Conservation (phyloP, 2,329 filamentous ascomycete genomes). For the Paraconiothyrium brasiliense region DNA sequence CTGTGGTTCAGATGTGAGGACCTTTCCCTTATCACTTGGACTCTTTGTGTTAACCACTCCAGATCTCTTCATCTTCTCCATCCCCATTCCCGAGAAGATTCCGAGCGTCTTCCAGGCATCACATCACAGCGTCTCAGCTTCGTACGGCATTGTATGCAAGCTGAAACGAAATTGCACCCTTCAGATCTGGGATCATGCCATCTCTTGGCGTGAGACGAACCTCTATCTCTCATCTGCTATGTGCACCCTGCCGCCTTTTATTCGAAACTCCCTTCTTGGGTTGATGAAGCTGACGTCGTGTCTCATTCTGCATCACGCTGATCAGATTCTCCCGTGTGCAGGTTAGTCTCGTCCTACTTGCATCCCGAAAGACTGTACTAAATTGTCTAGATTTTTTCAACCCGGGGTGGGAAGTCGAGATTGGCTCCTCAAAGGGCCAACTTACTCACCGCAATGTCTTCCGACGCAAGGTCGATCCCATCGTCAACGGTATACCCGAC, state of each 20-base stretch:
- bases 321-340: conserved; percentile 57
- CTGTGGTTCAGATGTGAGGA: conserved; percentile 56
- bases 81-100: conserved; percentile 64
- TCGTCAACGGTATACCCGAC: conserved; percentile 72
- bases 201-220: conserved; percentile 67
- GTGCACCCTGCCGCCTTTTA: conserved; percentile 53
- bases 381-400: conserved; percentile 68
- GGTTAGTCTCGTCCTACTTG: conserved; percentile 25
- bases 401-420: conserved; percentile 70
- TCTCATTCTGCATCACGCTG: conserved; percentile 63
- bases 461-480: conserved; percentile 69
- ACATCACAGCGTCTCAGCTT: conserved; percentile 68
- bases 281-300: conserved; percentile 53
- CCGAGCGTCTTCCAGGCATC: conserved; percentile 71
- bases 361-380: not conserved
- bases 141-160: conserved; percentile 70
- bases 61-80: conserved; percentile 65
- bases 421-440: conserved; percentile 66
- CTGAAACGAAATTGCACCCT: conserved; percentile 67
- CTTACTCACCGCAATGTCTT: conserved; percentile 67
- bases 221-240: conserved; percentile 52
- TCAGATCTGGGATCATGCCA: conserved; percentile 72
- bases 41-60: conserved; percentile 23
- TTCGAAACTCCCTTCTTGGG: conserved; percentile 51
- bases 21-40: not conserved